Evolutionary conservation across 768 basidiomycete species (phyloP), one percentile per base, ranked within the genome.

Genomic region (Leccinum incarnatum): DNA sequence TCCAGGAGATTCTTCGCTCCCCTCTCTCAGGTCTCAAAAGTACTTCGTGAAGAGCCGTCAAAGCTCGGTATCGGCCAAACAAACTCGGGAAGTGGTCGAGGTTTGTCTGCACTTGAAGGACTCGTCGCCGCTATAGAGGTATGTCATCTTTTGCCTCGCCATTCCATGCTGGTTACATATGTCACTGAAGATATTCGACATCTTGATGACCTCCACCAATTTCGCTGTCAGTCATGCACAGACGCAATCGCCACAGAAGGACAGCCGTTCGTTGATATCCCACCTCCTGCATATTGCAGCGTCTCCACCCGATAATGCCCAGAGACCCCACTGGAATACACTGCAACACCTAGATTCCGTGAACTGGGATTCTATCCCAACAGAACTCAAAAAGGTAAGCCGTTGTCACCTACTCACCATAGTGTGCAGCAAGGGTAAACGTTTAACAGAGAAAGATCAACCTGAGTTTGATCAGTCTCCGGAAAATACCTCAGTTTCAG

Each of bases 121-220:
- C 69, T 89, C 12, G 84, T 87, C 14, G 85, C 88, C 17, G 85
- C 83, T 32, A 71, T 90, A 23, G 88, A 91, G 78, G 88, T 89
- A 54, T 55, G 75, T 21, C 12, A 3, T 15, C n/a, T 14, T 46
- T n/a, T n/a, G 19, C 47, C 25, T 50, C 19, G n/a, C 2, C 32
- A 14, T 27, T 21, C 14, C 5, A 10, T 34, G 51, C 51, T 46
- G 29, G n/a, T 21, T 51, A 45, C 42, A 60, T 36, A 53, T 15
- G 40, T 80, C 79, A 62, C 78, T 76, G 63, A 49, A 78, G 77
- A 37, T 79, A 75, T 69, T 76, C 61, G 77, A 80, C 55, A 59
- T 68, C n/a, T 61, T 77, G 8, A 67, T 62, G 64, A n/a, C 27
- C 8, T 66, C 57, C 27, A n/a, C 58, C 34, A 69, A 63, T 55